Conservation (phyloP, 352 stramenopile genomes). For the Phytophthora idaei region DNA sequence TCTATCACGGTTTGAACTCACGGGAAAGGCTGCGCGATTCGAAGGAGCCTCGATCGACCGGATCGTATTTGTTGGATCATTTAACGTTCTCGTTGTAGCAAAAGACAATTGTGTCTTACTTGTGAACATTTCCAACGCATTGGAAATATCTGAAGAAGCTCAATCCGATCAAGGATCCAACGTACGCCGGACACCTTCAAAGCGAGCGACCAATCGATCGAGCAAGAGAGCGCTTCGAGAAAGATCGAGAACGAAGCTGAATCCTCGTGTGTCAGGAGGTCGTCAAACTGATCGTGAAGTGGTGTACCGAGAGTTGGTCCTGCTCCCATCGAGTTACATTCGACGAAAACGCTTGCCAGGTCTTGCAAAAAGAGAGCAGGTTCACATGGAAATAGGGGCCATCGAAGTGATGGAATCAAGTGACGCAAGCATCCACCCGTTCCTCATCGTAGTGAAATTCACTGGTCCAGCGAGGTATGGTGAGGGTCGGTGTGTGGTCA, state of each 20-base stretch:
- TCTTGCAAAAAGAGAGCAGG: slow-evolving; percentile 21
- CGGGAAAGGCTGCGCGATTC: slow-evolving; percentile 6
- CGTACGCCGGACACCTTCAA: slow-evolving; percentile 3
- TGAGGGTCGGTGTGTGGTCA: slow-evolving; percentile 20
- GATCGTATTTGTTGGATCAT: slow-evolving; percentile 45
- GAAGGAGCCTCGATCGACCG: slow-evolving; percentile 23
- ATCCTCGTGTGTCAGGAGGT: neutral
- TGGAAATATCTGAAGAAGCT: slow-evolving; percentile 8
- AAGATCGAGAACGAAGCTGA: slow-evolving; percentile 22
- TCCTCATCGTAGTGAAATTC: slow-evolving; percentile 34
- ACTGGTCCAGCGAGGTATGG: slow-evolving; percentile 13
- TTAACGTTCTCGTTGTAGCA: slow-evolving; percentile 35
- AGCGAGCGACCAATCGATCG: neutral
- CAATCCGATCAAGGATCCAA: neutral
- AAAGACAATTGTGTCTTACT: slow-evolving; percentile 38
- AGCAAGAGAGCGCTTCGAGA: slow-evolving; percentile 6
- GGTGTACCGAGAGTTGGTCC: slow-evolving; percentile 40
- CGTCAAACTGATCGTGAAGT: slow-evolving; percentile 27
- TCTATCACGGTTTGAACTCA: slow-evolving; percentile 47
- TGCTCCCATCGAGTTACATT: slow-evolving; percentile 31
- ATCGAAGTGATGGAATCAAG: slow-evolving; percentile 28
- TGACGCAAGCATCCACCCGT: slow-evolving; percentile 29
- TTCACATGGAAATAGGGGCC: slow-evolving; percentile 14
- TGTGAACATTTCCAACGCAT: slow-evolving; percentile 42
- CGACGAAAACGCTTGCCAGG: slow-evolving; percentile 18